phyloP scores from a whole-genome alignment of 2,329 filamentous ascomycete species.

The Aspergillus jensenii region DNA sequence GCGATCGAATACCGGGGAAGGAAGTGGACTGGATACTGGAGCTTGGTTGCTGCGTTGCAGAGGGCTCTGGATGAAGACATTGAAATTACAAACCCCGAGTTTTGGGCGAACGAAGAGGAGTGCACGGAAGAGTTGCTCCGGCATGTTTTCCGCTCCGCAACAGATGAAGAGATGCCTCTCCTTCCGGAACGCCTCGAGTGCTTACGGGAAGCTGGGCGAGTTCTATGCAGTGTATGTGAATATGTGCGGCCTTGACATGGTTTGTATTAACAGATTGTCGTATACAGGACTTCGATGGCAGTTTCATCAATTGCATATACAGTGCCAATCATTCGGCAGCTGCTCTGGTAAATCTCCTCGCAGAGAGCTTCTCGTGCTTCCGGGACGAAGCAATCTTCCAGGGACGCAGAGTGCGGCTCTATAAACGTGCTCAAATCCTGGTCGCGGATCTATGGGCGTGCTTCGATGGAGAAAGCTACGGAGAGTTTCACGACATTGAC shows the following conservation, averaged over 20 bases:
- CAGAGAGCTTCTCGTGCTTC: constrained; percentile 80
- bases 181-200: constrained; percentile 75
- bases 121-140: constrained; percentile 72
- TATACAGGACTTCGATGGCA: constrained; percentile 69
- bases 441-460: constrained; percentile 97
- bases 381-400: constrained; percentile 77
- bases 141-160: constrained; percentile 82
- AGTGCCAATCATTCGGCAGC: constrained; percentile 78
- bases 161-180: constrained; percentile 82
- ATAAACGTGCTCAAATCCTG: constrained; percentile 94
- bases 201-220: constrained; percentile 76
- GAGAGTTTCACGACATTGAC: constrained; percentile 84
- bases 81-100: constrained; percentile 83
- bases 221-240: constrained; percentile 69
- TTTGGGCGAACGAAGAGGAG: constrained; percentile 75
- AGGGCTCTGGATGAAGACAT: constrained; percentile 87
- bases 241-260: background rate
- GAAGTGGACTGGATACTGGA: constrained; percentile 94
- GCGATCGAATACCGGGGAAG: constrained; percentile 77
- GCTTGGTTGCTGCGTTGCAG: constrained; percentile 81
- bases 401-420: constrained; percentile 72
- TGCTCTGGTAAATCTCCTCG: constrained; percentile 79
- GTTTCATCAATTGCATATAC: constrained; percentile 70
- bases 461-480: constrained; percentile 78
- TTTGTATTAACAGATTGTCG: constrained; percentile 6